Evolutionary conservation across 2,329 filamentous ascomycete species (phyloP).

Genomic region (Ophiocordyceps australis): DNA sequence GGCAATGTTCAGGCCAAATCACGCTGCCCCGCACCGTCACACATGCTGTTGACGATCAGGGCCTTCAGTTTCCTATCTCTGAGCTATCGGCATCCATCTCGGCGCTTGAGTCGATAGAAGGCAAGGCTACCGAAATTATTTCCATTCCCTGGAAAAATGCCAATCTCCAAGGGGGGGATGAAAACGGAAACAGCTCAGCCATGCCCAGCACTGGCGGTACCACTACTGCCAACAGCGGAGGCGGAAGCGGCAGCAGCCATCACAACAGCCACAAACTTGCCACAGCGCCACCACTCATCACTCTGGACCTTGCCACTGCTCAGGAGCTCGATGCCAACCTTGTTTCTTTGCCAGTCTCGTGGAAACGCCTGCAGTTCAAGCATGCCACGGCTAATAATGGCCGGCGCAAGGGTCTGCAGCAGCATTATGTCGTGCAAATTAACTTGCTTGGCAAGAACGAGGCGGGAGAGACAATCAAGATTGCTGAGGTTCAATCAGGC

Average conservation of each 20-base stretch:
- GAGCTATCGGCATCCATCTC: constrained; percentile 69
- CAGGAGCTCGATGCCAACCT: constrained; percentile 63
- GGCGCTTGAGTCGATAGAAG: constrained; percentile 81
- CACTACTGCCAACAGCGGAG: not conserved
- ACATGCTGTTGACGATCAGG: constrained; percentile 54
- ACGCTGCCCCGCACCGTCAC: constrained; percentile 57
- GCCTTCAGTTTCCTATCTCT: constrained; percentile 57
- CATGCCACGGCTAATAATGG: constrained; percentile 96
- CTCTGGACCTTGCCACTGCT: constrained; percentile 34
- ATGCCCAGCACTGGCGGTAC: too few species aligned
- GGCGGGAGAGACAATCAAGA: constrained; percentile 45
- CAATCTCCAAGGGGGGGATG: constrained; percentile 31
- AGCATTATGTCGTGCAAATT: constrained; percentile 83
- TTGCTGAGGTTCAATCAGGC: constrained; percentile 76
- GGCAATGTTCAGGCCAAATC: constrained; percentile 82
- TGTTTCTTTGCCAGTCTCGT: constrained; percentile 68
- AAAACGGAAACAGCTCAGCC: constrained; percentile 18
- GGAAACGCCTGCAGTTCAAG: constrained; percentile 90
- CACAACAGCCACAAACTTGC: constrained; percentile 26
- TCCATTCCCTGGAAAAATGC: constrained; percentile 89
- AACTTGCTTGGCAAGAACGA: constrained; percentile 64
- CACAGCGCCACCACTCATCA: constrained; percentile 31
- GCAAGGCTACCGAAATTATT: constrained; percentile 83
- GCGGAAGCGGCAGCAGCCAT: too few species aligned
- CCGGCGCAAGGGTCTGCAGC: constrained; percentile 79